Conservation (phyloP, 139 green algal genomes). For the Asterochloris sp. region DNA sequence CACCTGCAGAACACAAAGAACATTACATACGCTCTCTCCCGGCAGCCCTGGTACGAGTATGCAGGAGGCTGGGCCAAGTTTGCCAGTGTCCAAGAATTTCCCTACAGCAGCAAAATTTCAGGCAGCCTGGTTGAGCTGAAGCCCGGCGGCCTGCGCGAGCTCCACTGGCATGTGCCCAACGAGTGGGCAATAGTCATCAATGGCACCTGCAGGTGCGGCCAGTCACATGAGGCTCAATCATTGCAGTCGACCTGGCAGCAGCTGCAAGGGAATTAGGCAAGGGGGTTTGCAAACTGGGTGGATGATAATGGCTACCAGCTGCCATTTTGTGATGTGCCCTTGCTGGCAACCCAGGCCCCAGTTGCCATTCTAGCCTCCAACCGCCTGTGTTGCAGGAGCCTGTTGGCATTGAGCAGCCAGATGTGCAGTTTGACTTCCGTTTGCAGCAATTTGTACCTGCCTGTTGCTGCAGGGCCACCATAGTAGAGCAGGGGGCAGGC, state of each 20-base stretch:
- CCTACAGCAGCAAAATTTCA: constrained; percentile 1
- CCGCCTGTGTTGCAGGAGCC: no score
- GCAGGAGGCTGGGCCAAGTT: constrained; percentile 5
- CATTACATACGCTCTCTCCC: neutral
- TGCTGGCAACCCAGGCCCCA: no score
- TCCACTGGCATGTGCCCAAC: constrained; percentile 22
- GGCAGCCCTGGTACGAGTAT: constrained; percentile 6
- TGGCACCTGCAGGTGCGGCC: constrained; percentile 3
- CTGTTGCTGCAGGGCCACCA: constrained; percentile 3
- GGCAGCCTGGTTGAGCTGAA: constrained; percentile 8
- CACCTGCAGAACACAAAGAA: constrained; percentile 5
- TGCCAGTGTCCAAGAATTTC: constrained; percentile 2
- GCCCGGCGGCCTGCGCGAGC: constrained; percentile 13
- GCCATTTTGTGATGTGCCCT: no score
- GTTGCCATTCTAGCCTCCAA: no score
- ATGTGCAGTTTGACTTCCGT: no score
- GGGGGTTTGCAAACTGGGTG: no score
- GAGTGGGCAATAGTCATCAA: constrained; percentile 21
- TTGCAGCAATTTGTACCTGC: neutral
- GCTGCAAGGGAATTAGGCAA: no score
- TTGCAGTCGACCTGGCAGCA: no score
- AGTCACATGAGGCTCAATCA: no score
- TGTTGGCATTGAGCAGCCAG: no score
- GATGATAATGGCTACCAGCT: no score
- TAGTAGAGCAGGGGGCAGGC: constrained; percentile 4